phyloP scores from a whole-genome alignment of 805 yeast genomes.

The Saccharomyces eubayanus region DNA sequence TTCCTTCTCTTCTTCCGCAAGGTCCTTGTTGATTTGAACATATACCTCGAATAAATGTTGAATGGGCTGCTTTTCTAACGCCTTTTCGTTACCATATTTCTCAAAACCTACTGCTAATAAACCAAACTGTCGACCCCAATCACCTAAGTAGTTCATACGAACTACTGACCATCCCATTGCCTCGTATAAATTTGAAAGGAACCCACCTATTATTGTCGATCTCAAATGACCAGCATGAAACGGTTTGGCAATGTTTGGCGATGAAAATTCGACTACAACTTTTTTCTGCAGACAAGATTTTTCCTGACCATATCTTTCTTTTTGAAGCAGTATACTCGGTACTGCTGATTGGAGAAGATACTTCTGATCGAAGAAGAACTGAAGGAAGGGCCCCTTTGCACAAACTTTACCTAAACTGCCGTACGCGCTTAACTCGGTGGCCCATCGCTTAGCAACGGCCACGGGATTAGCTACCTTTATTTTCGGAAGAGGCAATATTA shows the following conservation, averaged over 20 bases:
- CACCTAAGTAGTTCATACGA: conserved; percentile 93
- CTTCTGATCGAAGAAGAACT: conserved; percentile 69
- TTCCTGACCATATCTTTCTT: conserved; percentile 57
- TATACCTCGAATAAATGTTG: conserved; percentile 92
- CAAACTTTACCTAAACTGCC: conserved; percentile 62
- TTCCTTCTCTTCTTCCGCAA: conserved; percentile 44
- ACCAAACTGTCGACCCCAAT: conserved; percentile 99
- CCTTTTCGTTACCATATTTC: conserved; percentile 73
- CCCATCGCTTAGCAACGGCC: conserved; percentile 67
- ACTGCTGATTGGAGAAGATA: conserved; percentile 61
- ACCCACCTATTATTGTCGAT: conserved; percentile 96
- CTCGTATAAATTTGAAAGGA: conserved; percentile 81
- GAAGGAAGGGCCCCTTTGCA: conserved; percentile 85
- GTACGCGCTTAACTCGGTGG: conserved; percentile 56
- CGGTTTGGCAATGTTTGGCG: conserved; percentile 98
- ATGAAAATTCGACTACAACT: conserved; percentile 80
- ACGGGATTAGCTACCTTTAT: conserved; percentile 76
- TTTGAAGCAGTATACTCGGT: conserved; percentile 57
- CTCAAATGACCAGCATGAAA: conserved; percentile 99
- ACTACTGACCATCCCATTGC: conserved; percentile 86
- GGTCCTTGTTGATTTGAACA: conserved; percentile 76
- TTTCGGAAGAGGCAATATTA: conserved; percentile 85
- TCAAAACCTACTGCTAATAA: conserved; percentile 86
- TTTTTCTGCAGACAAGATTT: conserved; percentile 67
- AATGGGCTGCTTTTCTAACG: conserved; percentile 70